Percentiles rank a stretch among this genome's conserved stretches.
These are phyloP conservation scores for Wickerhamiella alocasiicola DNA, from an alignment of 805 yeast genomes.

Conservation along the genomic window DNA sequence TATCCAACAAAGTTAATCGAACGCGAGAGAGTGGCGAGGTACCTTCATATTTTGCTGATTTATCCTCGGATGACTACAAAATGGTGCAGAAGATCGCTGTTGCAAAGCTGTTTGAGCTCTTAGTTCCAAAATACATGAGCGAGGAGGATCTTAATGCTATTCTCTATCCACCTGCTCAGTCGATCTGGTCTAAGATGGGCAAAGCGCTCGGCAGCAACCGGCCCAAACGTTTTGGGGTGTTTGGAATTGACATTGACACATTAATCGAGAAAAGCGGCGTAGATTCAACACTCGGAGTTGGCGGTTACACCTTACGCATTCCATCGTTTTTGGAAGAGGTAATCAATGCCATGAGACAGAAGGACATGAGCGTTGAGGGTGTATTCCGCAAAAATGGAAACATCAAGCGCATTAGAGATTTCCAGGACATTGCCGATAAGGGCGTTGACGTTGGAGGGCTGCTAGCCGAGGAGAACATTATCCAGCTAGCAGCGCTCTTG, in stretches of 20 bases:
- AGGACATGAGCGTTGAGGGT: slow-evolving; percentile 92
- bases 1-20: background rate
- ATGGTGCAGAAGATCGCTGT: slow-evolving; percentile 42
- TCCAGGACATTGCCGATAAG: slow-evolving; percentile 61
- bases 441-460: slow-evolving; percentile 62
- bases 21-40: slow-evolving; percentile 3
- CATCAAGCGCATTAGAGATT: slow-evolving; percentile 62
- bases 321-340: slow-evolving; percentile 84
- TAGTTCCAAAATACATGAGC: slow-evolving; percentile 26
- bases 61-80: slow-evolving; percentile 44
- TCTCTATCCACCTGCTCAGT: slow-evolving; percentile 23
- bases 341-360: slow-evolving; percentile 67
- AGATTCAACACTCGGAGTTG: slow-evolving; percentile 74
- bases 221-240: slow-evolving; percentile 36
- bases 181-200: slow-evolving; percentile 36
- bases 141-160: slow-evolving; percentile 22
- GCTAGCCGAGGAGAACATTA: slow-evolving; percentile 63
- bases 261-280: slow-evolving; percentile 62
- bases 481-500: slow-evolving; percentile 84
- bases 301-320: slow-evolving; percentile 55
- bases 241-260: slow-evolving; percentile 63
- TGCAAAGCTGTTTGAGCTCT: slow-evolving; percentile 35
- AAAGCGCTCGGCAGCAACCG: slow-evolving; percentile 27
- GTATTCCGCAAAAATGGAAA: slow-evolving; percentile 94
- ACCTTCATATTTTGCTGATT: slow-evolving; percentile 24